A percentile compares a stretch with the other conserved stretches of the same genome.
These are phyloP conservation scores for Gossypium aridum DNA, from an alignment of 441 rosid genomes.

Conservation along the genomic window DNA sequence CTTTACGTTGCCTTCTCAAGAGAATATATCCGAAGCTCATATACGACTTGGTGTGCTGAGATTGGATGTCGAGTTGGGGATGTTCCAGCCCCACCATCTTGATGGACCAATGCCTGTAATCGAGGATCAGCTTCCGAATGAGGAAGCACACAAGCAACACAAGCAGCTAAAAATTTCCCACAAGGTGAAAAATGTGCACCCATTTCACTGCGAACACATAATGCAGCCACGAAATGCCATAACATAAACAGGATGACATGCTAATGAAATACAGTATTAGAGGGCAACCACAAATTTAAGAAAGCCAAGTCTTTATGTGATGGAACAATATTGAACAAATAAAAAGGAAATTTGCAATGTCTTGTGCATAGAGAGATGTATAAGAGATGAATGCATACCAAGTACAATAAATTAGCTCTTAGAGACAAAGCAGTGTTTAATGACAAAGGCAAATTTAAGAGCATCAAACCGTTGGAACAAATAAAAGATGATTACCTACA, in stretches of 20 bases:
- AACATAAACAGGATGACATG: slow-evolving; percentile 4
- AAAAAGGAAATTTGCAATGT: not conserved
- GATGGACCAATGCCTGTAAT: slow-evolving; percentile 42
- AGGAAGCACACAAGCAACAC: slow-evolving; percentile 85
- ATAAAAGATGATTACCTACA: slow-evolving; percentile 49
- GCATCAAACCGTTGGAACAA: not conserved
- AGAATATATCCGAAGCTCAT: slow-evolving; percentile 90
- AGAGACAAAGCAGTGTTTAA: not conserved
- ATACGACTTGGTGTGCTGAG: slow-evolving; percentile 74
- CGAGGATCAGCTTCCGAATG: slow-evolving; percentile 64
- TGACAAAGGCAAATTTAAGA: not conserved
- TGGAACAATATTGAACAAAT: not conserved
- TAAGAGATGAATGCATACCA: not conserved
- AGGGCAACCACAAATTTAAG: not conserved
- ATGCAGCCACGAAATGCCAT: slow-evolving; percentile 4
- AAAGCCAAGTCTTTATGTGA: not conserved
- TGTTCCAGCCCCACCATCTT: slow-evolving; percentile 55
- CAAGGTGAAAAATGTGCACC: slow-evolving; percentile 98
- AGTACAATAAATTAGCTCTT: not conserved
- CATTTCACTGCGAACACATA: slow-evolving; percentile 76
- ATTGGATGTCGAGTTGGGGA: slow-evolving; percentile 89
- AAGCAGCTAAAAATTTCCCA: slow-evolving; percentile 84
- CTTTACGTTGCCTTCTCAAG: slow-evolving; percentile 85
- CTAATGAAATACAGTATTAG: not conserved
- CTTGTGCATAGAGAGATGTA: not conserved